Base-by-base conservation (phyloP, 768 basidiomycete species). In the Rhizopogon vulgaris region DNA sequence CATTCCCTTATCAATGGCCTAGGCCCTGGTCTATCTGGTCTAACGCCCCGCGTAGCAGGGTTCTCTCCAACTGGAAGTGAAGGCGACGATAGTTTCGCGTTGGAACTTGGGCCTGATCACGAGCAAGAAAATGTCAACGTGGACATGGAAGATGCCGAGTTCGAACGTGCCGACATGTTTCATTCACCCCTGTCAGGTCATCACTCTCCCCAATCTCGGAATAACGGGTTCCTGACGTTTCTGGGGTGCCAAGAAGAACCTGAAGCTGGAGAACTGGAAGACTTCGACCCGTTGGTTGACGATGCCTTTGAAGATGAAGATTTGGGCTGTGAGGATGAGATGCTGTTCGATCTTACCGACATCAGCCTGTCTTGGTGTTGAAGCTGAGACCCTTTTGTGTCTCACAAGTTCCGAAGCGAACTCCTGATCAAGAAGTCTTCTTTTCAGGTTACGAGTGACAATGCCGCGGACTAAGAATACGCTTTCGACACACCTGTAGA, bases 1-100 rank as follows among this genome's bases (percentile, higher is more conserved):
- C 49, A 52, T 57, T 64, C 58, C 52, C 66, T 64, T 66, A 63
- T 68, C 60, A 27, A 46, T 12, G 42, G 49, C 51, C 41, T 32
- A 34, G 39, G 37, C 42, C 18, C 53, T 25, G 50, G 56, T 41
- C 53, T 56, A 46, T 60, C 54, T 22, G 18, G 55, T 45, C 49
- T 39, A 56, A 64, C 55, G 55, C 53, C 51, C 49, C 51, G 55
- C 30, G 38, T 48, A 11, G 54, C 54, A 47, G 22, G 49, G 7
- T 40, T 43, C 48, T 40, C 54, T 40, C 48, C 50, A 52, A 12
- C 61, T 41, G 58, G 14, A 46, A 56, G 48, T 54, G 58, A 64
- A 39, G 53, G 38, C 37, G 38, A 46, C 37, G 56, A 37, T 17
- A 39, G 41, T 15, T 53, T 45, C 27, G 28, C 27, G 17, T 34